Evolutionary conservation across 306 rosid genomes (phyloP).

Genomic region (Inga laurina): DNA sequence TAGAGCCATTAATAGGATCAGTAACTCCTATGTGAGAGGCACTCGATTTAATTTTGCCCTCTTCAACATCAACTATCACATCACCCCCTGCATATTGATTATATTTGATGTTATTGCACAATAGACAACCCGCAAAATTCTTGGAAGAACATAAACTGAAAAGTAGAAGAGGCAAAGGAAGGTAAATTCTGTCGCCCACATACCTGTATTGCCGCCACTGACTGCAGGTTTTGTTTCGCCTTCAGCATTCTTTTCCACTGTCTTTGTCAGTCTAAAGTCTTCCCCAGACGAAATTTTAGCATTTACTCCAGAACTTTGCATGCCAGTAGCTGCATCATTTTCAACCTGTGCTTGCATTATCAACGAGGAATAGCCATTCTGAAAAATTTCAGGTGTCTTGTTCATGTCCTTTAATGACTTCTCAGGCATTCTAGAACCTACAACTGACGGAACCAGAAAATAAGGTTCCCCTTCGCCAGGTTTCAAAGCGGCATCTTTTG

Average conservation of each 20-base stretch:
- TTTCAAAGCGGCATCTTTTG: conserved; percentile 26
- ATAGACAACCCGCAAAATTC: neutral
- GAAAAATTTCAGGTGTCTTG: conserved; percentile 15
- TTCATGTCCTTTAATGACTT: conserved; percentile 20
- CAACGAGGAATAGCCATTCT: conserved; percentile 27
- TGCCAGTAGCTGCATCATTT: conserved; percentile 19
- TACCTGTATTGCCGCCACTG: conserved; percentile 26
- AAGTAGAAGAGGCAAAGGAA: conserved; percentile 4
- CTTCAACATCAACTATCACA: conserved; percentile 35
- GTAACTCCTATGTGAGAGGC: conserved; percentile 25
- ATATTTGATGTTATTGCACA: conserved; percentile 1
- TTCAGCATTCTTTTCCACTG: conserved; percentile 8
- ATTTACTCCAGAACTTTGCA: conserved; percentile 15
- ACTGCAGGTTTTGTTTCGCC: neutral
- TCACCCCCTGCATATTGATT: conserved; percentile 32
- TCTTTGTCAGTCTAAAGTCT: neutral
- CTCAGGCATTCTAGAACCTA: conserved; percentile 4
- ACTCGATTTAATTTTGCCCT: conserved; percentile 5
- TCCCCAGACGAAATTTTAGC: conserved; percentile 14
- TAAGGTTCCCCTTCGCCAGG: conserved; percentile 21
- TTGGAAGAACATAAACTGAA: neutral
- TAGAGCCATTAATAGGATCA: conserved; percentile 19
- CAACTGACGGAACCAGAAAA: conserved; percentile 20
- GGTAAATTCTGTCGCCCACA: conserved; percentile 17
- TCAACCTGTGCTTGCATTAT: conserved; percentile 21